phyloP scores from a whole-genome alignment of 805 yeast species.

The Aciculoconidium aculeatum region DNA sequence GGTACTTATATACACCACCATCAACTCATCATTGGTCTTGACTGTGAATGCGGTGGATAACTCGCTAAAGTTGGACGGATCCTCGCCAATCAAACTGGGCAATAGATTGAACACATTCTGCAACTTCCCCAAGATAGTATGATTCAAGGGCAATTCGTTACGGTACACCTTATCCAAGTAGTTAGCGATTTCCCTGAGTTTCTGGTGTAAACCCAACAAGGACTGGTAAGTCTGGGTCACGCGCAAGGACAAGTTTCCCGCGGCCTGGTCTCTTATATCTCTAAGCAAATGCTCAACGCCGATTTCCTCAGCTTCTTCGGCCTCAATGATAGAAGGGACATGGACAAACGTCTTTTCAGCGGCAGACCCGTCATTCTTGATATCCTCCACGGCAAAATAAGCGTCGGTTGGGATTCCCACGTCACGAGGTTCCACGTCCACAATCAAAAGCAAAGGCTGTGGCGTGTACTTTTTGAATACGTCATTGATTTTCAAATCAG shows the following conservation, averaged over 20 bases:
- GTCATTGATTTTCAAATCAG: constrained; percentile 89
- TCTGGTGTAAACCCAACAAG: constrained; percentile 75
- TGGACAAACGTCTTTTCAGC: constrained; percentile 91
- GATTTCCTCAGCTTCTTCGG: constrained; percentile 98
- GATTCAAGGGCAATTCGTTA: constrained; percentile 79
- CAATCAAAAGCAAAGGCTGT: constrained; percentile 80
- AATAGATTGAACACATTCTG: constrained; percentile 92
- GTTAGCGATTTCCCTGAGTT: constrained; percentile 67
- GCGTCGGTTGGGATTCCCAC: constrained; percentile 97
- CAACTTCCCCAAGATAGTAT: constrained; percentile 81
- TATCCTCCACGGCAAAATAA: constrained; percentile 88
- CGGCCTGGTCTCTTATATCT: constrained; percentile 94
- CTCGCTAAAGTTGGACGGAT: constrained; percentile 24
- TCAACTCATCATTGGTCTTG: constrained; percentile 92
- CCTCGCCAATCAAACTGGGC: constrained; percentile 58
- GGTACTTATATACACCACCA: constrained; percentile 87
- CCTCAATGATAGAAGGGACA: constrained; percentile 86
- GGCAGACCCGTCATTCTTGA: constrained; percentile 91
- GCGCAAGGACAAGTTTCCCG: constrained; percentile 82
- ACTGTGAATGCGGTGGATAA: constrained; percentile 78
- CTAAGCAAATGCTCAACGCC: constrained; percentile 96
- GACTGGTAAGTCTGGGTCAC: constrained; percentile 88
- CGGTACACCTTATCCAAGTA: constrained; percentile 71
- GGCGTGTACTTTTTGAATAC: constrained; percentile 74
- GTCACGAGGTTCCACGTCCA: constrained; percentile 78